A percentile compares a stretch with the other conserved stretches of the same genome.
phyloP scores from a whole-genome alignment of 352 stramenopile species.

The Globisporangium irregulare region DNA sequence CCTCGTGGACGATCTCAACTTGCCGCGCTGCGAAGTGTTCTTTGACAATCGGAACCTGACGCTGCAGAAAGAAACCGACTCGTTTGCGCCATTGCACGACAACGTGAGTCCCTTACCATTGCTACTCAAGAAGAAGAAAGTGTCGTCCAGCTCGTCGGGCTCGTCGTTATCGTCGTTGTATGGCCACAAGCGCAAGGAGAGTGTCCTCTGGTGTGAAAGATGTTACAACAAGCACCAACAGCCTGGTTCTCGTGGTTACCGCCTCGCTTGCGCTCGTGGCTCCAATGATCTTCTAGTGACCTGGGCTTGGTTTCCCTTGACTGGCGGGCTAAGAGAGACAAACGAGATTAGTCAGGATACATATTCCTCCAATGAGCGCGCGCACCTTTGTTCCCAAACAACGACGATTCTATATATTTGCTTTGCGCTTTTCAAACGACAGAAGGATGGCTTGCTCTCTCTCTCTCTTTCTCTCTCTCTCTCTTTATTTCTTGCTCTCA shows the following conservation, averaged over 20 bases:
- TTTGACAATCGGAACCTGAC: conserved; percentile 53
- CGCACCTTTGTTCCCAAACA: not conserved
- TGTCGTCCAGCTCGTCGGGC: conserved; percentile 7
- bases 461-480: not conserved
- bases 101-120: conserved; percentile 26
- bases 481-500: not conserved
- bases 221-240: not conserved
- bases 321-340: not conserved
- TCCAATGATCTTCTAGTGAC: not conserved
- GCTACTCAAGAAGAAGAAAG: conserved; percentile 46
- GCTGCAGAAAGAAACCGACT: conserved; percentile 44
- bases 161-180: not conserved
- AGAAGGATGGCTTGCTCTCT: not conserved
- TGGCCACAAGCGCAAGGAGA: conserved; percentile 10
- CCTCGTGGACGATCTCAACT: conserved; percentile 48
- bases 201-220: not conserved
- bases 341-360: not conserved
- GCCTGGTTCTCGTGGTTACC: not conserved
- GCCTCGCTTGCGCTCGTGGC: not conserved
- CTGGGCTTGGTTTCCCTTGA: not conserved
- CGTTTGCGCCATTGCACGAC: conserved; percentile 45
- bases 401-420: conserved; percentile 8
- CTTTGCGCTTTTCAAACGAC: not conserved
- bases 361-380: not conserved
- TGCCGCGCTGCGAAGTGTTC: conserved; percentile 44